Percentiles rank a stretch among this genome's conserved stretches.
phyloP scores from a whole-genome alignment of 306 rosid genomes.

The Medicago ruthenica region DNA sequence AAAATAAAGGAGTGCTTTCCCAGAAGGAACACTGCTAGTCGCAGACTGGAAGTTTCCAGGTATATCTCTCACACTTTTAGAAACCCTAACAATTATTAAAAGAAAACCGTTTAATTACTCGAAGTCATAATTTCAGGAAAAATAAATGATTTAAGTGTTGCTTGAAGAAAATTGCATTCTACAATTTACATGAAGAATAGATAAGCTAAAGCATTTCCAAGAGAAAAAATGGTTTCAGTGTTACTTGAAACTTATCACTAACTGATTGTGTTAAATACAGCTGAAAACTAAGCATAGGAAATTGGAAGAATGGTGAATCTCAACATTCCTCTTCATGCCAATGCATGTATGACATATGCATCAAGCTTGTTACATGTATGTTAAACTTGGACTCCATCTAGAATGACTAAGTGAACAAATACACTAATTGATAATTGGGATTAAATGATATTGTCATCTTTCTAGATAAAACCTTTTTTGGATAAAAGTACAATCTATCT shows the following conservation, averaged over 20 bases:
- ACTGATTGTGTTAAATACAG: slow-evolving; percentile 3
- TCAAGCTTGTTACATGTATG: too few species aligned
- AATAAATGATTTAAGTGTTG: not conserved
- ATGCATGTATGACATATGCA: not conserved
- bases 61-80: slow-evolving; percentile 88
- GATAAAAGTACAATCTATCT: not conserved
- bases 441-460: not conserved
- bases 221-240: not conserved
- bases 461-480: not conserved
- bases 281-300: not conserved
- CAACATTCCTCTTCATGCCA: not conserved
- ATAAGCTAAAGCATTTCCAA: not conserved
- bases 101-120: slow-evolving; percentile 15
- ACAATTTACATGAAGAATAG: not conserved
- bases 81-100: too few species aligned
- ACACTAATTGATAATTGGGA: not conserved
- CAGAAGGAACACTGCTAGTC: slow-evolving; percentile 83
- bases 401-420: not conserved
- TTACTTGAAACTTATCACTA: not conserved
- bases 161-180: not conserved
- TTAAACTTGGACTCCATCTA: not conserved
- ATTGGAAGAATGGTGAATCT: not conserved
- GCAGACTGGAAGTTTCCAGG: slow-evolving; percentile 85
- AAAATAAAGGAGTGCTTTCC: slow-evolving; percentile 89
- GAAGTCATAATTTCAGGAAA: slow-evolving; percentile 13